Percentiles rank a stretch among this genome's conserved stretches.
Evolutionary conservation across 352 stramenopile species (phyloP).

Genomic region (Globisporangium radiosum): DNA sequence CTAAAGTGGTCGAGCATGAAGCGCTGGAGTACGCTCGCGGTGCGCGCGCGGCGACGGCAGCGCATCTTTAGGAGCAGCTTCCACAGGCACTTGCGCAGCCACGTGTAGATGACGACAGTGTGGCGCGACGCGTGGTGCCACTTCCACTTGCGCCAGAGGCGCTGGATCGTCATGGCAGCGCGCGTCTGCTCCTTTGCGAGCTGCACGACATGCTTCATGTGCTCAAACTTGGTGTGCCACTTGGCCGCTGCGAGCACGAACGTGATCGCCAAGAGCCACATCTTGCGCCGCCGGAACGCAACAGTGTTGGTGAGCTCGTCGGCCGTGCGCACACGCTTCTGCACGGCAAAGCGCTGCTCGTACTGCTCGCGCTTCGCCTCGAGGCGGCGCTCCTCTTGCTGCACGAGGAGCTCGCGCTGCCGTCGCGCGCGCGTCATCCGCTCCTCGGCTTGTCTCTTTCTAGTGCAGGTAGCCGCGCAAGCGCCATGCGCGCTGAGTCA

Average conservation of each 20-base stretch:
- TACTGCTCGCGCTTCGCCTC: constrained; percentile 32
- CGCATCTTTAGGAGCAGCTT: constrained; percentile 54
- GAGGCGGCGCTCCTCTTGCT: constrained; percentile 28
- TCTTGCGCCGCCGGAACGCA: constrained; percentile 29
- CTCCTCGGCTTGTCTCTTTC: constrained; percentile 56
- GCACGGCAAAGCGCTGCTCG: constrained; percentile 21
- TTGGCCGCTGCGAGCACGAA: constrained; percentile 27
- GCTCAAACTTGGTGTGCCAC: constrained; percentile 28
- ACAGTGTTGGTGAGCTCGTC: constrained; percentile 27
- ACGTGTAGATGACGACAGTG: constrained; percentile 56
- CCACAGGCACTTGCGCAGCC: constrained; percentile 68
- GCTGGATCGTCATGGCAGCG: constrained; percentile 49
- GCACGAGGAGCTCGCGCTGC: constrained; percentile 39
- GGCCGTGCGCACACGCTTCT: constrained; percentile 12
- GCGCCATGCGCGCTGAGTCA: too few species aligned
- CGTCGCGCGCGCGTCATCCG: constrained; percentile 33
- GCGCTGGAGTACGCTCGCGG: constrained; percentile 32
- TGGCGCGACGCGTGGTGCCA: constrained; percentile 54
- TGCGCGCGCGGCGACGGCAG: constrained; percentile 23
- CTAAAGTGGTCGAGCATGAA: constrained; percentile 57
- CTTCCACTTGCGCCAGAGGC: constrained; percentile 54
- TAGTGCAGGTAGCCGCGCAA: constrained; percentile 15
- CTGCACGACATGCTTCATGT: constrained; percentile 25
- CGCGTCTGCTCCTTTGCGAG: constrained; percentile 27
- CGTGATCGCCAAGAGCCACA: constrained; percentile 45